These are phyloP conservation scores for Sporothrix variecibatus DNA, from an alignment of 2,329 filamentous ascomycete species.

Conservation along the genomic window DNA sequence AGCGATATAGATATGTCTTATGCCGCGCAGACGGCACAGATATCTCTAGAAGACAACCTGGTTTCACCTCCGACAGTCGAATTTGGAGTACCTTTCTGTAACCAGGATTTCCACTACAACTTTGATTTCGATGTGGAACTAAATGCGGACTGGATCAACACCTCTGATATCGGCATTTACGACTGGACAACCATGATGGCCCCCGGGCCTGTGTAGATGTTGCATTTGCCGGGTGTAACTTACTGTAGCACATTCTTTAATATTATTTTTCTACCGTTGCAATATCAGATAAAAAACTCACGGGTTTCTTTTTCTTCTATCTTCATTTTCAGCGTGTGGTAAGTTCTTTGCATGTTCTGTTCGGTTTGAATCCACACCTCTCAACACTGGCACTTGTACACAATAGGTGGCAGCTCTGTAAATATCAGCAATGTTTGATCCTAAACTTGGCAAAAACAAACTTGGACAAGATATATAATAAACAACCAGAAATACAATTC, in stretches of 20 bases:
- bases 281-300: too few relatives aligned
- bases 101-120: neutral
- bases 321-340: too few relatives aligned
- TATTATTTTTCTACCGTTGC: too few relatives aligned
- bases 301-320: too few relatives aligned
- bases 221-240: neutral
- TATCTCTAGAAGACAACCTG: neutral
- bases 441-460: too few relatives aligned
- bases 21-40: neutral
- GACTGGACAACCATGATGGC: slow-evolving; percentile 18
- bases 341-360: too few relatives aligned
- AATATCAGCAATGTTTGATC: too few relatives aligned
- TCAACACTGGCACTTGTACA: too few relatives aligned
- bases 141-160: slow-evolving; percentile 10
- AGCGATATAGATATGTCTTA: neutral
- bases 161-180: neutral
- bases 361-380: too few relatives aligned
- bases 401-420: too few relatives aligned
- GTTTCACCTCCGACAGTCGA: neutral
- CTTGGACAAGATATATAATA: too few relatives aligned
- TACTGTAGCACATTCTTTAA: neutral
- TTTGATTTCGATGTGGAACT: slow-evolving; percentile 12
- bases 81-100: slow-evolving; percentile 2
- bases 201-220: neutral
- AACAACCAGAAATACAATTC: too few relatives aligned